Evolutionary conservation across 768 basidiomycete species (phyloP), one percentile per base, ranked within the genome.

Genomic region (Leucogyrophana mollusca): DNA sequence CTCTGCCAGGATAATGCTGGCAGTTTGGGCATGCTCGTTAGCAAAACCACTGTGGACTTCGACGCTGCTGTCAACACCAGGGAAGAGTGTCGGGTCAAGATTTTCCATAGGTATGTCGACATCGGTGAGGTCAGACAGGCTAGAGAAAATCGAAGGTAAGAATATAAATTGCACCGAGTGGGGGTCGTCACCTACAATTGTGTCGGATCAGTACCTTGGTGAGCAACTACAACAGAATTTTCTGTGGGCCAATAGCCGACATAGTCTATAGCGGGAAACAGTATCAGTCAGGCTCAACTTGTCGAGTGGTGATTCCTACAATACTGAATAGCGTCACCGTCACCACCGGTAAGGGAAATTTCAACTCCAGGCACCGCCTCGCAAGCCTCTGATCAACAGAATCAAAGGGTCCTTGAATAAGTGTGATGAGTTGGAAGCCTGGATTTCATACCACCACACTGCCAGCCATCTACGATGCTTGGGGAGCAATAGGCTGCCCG

Each of bases 201-300:
- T 0, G 65, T 72, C 6, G 80, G 77, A 49, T 84, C 77, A 4
- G 82, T 83, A 13, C 82, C 82, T 56, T 84, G 69, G 51, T 83
- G 82, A 1, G 75, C 76, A 7, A 83, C 78, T n/a, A 84, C 71
- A 30, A 83, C 70, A 3, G 78, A 67, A 45, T 73, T 68, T 48
- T 74, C 61, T 6, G 64, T 50, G 1, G 75, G 73, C 69, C 77
- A 81, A 52, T 75, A 80, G 6, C 82, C 82, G 16, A 82, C 79
- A 53, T 73, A 82, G 52, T 66, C 79, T 82, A 44, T 4, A 18
- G 35, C 14, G 25, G 16, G 23, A 35, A 53, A 20, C 17, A n/a
- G 4, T 17, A 21, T 16, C 7, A 22, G 40, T 16, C 35, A 13
- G 10, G 13, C n/a, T 16, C 14, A 30, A 46, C 25, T n/a, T 23